These are phyloP conservation scores for Aaosphaeria pasadenensis DNA, from an alignment of 2,329 filamentous ascomycete species.

Conservation along the genomic window DNA sequence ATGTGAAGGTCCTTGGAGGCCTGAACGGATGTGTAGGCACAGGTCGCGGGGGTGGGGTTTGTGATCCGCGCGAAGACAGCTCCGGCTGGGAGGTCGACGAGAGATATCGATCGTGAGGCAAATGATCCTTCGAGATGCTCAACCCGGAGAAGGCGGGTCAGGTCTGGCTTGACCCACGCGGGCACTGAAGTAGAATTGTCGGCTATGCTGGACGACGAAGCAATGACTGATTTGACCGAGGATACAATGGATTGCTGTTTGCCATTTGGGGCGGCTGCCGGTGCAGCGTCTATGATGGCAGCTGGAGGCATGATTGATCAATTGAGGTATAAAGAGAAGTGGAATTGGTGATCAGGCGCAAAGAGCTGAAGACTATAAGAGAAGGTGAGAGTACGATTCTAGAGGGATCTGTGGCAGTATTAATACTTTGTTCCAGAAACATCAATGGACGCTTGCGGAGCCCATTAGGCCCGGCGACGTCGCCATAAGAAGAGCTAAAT, in stretches of 20 bases:
- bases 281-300: conserved; percentile 16
- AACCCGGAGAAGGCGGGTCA: conserved; percentile 37
- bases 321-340: too few relatives aligned
- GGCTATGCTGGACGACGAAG: conserved; percentile 3
- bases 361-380: too few relatives aligned
- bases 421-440: too few relatives aligned
- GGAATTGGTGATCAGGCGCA: too few relatives aligned
- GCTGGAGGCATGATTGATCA: conserved; percentile 24
- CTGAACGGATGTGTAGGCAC: conserved; percentile 54
- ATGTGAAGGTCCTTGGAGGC: conserved; percentile 49
- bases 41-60: conserved; percentile 41
- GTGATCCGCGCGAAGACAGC: conserved; percentile 52
- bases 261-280: conserved; percentile 14
- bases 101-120: conserved; percentile 46
- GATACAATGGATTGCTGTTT: conserved; percentile 12
- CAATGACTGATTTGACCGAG: conserved; percentile 12
- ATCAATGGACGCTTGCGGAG: too few relatives aligned
- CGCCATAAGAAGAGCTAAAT: too few relatives aligned
- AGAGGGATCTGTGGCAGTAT: too few relatives aligned
- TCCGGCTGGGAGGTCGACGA: conserved; percentile 49
- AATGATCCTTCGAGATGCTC: conserved; percentile 39
- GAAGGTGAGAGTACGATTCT: too few relatives aligned
- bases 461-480: too few relatives aligned
- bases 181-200: conserved; percentile 12
- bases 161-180: conserved; percentile 37